A percentile compares a stretch with the other conserved stretches of the same genome.
Evolutionary conservation across 495 filamentous ascomycete genomes (phyloP).

Genomic region (Schizothecium vesticola): DNA sequence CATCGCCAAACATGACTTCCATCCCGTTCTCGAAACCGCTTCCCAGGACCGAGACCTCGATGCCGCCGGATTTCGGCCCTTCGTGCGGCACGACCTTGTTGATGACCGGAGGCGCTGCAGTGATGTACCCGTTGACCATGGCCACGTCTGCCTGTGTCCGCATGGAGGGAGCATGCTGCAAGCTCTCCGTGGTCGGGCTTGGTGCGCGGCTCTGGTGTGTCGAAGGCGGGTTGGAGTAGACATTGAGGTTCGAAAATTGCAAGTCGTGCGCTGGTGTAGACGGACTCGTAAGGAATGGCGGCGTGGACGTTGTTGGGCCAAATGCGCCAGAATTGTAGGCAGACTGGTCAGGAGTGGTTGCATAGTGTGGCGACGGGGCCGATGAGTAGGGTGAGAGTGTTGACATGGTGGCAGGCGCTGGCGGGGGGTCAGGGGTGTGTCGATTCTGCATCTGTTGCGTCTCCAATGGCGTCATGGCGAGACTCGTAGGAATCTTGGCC

Average conservation of each 20-base stretch:
- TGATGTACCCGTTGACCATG: background rate
- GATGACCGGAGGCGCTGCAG: slow-evolving; percentile 16
- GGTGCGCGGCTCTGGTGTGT: slow-evolving; percentile 15
- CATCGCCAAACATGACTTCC: slow-evolving; percentile 81
- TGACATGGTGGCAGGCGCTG: background rate
- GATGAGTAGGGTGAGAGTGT: slow-evolving; percentile 2
- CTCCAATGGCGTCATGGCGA: slow-evolving; percentile 15
- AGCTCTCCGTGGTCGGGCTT: slow-evolving; percentile 8
- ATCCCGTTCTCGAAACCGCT: slow-evolving; percentile 72
- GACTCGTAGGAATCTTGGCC: slow-evolving; percentile 5
- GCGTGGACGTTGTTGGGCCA: background rate
- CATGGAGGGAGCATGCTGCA: background rate
- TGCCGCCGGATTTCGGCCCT: slow-evolving; percentile 74
- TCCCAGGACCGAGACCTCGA: slow-evolving; percentile 79
- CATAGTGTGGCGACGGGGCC: background rate
- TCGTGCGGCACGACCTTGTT: slow-evolving; percentile 71
- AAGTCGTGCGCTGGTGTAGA: background rate
- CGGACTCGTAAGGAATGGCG: background rate
- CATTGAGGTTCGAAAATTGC: background rate
- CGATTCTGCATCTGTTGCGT: background rate
- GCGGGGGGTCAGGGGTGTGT: background rate
- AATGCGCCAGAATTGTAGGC: background rate
- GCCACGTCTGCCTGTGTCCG: background rate
- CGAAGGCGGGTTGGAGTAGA: slow-evolving; percentile 11
- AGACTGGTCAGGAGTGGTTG: background rate